Evolutionary conservation across 192 early-diverging fungal genomes (phyloP), one percentile per base, ranked within the genome.

Genomic region (Linnemannia schmuckeri): DNA sequence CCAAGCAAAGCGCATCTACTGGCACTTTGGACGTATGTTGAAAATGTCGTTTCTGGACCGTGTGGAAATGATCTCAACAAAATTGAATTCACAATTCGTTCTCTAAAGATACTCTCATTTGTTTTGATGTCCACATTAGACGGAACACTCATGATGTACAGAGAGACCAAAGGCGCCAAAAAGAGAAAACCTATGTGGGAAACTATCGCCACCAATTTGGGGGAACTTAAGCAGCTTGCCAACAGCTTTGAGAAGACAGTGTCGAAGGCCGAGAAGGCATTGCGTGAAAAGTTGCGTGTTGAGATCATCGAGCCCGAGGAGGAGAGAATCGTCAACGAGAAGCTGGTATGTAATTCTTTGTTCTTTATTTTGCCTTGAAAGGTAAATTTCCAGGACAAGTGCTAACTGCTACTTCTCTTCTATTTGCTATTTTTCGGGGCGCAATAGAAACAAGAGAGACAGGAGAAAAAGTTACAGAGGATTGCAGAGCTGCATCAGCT

Each of bases 1-100:
- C 70, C 75, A 87, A 38, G 8, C 71, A 7, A 81, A 70, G 20
- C 76, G 85, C 6, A 52, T 81, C 12, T 87, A 87, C 68, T 87
- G 85, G 85, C 81, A 87, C 57, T 87, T 87, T 81, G 85, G 85
- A 78, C 79, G 85, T 77, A 78, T 66, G 63, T 74, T 52, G 15
- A 20, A 27, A 17, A 22, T 37, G 15, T 33, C 13, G 40, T 57
- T 6, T 22, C 10, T 66, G n/a, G 61, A 66, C 1, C 33, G 30
- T 30, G 61, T 4, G 27, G 30, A 30, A 5, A 47, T 30, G 10
- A 24, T 4, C 22, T 2, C 47, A 12, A 6, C 12, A 17, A 54
- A 15, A 30, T 49, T 20, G 27, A 44, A 27, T 42, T 54, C 15
- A 2, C 20, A 12, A 1, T 22, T 24, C 18, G 47, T 9, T 40